Evolutionary conservation across 1,284 basidiomycete species (phyloP).

Genomic region (Ganoderma meredithae): DNA sequence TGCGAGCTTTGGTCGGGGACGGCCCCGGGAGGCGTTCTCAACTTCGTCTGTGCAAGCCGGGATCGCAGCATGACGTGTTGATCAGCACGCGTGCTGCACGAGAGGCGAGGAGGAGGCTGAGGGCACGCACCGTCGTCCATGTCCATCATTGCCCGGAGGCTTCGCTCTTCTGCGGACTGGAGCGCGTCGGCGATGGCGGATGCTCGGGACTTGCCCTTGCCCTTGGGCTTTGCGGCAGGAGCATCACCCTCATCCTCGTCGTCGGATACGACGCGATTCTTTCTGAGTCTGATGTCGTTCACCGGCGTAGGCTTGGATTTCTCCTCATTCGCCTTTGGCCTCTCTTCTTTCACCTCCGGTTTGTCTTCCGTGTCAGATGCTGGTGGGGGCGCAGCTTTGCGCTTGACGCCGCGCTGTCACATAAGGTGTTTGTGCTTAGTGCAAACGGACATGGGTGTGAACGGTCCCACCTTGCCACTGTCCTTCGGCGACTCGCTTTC

Average conservation of each 20-base stretch:
- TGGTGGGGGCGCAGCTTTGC: conserved; percentile 51
- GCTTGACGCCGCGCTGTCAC: conserved; percentile 61
- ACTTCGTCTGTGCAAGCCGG: conserved; percentile 20
- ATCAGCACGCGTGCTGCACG: neutral
- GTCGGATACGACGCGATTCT: conserved; percentile 61
- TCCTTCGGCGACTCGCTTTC: conserved; percentile 29
- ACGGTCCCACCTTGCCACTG: conserved; percentile 30
- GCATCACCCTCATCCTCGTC: conserved; percentile 55
- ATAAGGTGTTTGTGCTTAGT: neutral
- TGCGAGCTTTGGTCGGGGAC: conserved; percentile 9
- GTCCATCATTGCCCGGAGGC: conserved; percentile 75
- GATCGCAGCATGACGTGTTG: no score
- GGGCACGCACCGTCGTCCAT: conserved; percentile 67
- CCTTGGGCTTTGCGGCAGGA: conserved; percentile 36
- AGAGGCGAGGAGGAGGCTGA: neutral
- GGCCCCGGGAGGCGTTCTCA: conserved; percentile 27
- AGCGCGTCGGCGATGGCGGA: conserved; percentile 26
- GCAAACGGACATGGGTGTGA: neutral
- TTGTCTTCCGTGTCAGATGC: conserved; percentile 34
- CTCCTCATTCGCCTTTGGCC: conserved; percentile 23
- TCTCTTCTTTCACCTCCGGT: conserved; percentile 27
- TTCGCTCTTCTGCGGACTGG: conserved; percentile 47
- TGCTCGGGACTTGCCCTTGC: conserved; percentile 44
- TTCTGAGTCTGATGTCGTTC: conserved; percentile 45
- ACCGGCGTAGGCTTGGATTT: conserved; percentile 4